Conservation (phyloP, 1,284 basidiomycete species). For the Psilocybe mexicana region DNA sequence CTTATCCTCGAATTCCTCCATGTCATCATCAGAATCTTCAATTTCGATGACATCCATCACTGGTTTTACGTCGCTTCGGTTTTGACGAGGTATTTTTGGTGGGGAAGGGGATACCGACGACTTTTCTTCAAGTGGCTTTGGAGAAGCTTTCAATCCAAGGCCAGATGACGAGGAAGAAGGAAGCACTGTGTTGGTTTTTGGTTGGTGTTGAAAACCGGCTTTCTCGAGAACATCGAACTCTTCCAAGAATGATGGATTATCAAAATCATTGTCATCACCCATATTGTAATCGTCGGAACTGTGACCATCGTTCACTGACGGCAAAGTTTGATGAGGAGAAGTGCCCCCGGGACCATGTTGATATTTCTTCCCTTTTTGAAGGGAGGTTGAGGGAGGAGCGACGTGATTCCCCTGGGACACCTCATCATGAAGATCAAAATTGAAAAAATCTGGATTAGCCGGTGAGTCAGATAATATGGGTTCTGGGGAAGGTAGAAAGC, state of each 20-base stretch:
- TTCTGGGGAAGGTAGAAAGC: constrained; percentile 13
- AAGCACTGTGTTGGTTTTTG: background rate
- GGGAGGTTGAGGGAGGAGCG: background rate
- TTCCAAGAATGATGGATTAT: constrained; percentile 28
- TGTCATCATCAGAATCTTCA: constrained; percentile 22
- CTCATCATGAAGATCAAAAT: constrained; percentile 28
- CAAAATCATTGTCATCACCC: constrained; percentile 27
- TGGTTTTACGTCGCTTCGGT: too few species aligned
- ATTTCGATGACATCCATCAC: constrained; percentile 23
- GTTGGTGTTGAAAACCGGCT: constrained; percentile 20
- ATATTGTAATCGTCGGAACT: constrained; percentile 22
- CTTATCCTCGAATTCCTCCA: constrained; percentile 52
- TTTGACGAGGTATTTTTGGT: background rate
- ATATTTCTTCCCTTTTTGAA: constrained; percentile 23
- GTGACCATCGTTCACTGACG: background rate
- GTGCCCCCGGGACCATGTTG: background rate
- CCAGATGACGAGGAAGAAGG: constrained; percentile 10
- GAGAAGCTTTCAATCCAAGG: constrained; percentile 2
- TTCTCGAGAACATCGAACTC: constrained; percentile 39
- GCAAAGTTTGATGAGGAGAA: background rate
- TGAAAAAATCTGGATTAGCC: constrained; percentile 16
- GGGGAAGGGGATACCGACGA: background rate
- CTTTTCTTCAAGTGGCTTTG: background rate
- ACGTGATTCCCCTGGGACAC: constrained; percentile 18
- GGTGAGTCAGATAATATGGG: background rate